Base-by-base conservation (phyloP, 78 protist genomes). In the Emiliania huxleyi region DNA sequence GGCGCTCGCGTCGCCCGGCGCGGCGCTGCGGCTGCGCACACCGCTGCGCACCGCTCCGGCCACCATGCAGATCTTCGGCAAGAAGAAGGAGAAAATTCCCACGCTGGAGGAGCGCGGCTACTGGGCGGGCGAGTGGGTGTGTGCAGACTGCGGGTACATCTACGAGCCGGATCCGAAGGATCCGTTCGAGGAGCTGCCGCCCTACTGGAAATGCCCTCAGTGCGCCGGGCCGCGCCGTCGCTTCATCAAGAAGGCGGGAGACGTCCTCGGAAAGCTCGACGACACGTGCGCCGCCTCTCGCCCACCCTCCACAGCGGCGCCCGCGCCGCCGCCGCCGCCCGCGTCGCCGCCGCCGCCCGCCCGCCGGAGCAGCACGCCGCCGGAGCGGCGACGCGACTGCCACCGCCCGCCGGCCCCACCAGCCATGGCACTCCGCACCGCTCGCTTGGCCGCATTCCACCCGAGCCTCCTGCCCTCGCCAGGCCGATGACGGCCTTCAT, bases 141-240 rank as follows among this genome's bases (percentile, higher is more conserved):
- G 89, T 38, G 89, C 89, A 4, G 89, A 81, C 56, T 81, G 89
- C 55, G 89, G 89, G 35, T 81, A 44, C 89, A 81, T 81, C 55
- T 81, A 81, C 38, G 89, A 33, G 46, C 89, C 89, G 29, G 33
- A 11, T 1, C 22, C 52, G 8, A 11, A 2, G 11, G 25, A 1
- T 6, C 89, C 89, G 40, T 81, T 81, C 55, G 89, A 81, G 55
- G 55, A 81, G 89, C 89, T 42, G 18, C 48, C 43, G 12, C n/a
- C 0, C 8, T 11, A 15, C 55, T 81, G 52, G 38, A 44, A 42
- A 1, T 81, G 89, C 89, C 89, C 89, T 37, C 89, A 81, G 89
- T 81, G 89, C 38, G 89, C 89, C 11, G 89, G 89, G 3, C 89
- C 89, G 19, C 89, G 89, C 40, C 48, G 89, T 1, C 89, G 89